Base-by-base conservation (phyloP, 345 rosid genomes). In the Erysimum cheiranthoides region DNA sequence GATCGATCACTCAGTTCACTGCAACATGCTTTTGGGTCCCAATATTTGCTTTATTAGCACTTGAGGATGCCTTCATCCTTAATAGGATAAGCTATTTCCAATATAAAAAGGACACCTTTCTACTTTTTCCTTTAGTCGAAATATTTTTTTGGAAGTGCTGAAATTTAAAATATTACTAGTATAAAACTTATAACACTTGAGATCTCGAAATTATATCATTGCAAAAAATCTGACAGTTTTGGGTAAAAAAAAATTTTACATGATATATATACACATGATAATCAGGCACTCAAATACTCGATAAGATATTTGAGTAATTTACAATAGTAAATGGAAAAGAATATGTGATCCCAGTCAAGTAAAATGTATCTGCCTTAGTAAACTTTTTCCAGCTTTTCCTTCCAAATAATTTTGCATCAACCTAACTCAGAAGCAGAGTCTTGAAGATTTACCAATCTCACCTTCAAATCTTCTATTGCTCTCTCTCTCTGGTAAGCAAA, bases 401-500 rank as follows among this genome's bases (percentile, higher is more conserved):
- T 35, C 66, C 57, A 65, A 43, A 47, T 35, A 61, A n/a, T 53
- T 69, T 34, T 38, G 75, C 52, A 53, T 76, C 58, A 71, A 71
- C 54, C 10, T 9, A 64, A n/a, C 61, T 71, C 61, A 65, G 62
- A 52, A 62, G 14, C 66, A 53, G 38, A 62, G 31, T 65, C 80
- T 64, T 71, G 40, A 56, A 77, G 49, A 21, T 65, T 71, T 78
- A 85, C 94, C 86, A 87, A 71, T 68, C 86, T 81, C 38, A 28
- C 62, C 82, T 80, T 85, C 83, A 88, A 78, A 73, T 87, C 83
- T 62, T 80, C 75, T 73, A 90, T 79, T 38, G 71, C 65, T 57
- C 43, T 76, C 40, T 78, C 85, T 73, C 86, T 88, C 73, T 82
- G 85, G 67, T 84, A 79, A 34, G 90, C 85, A 47, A 89, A 87